These are phyloP conservation scores for Tolypocladium tundrense DNA, from an alignment of 2,329 filamentous ascomycete species.

Conservation along the genomic window DNA sequence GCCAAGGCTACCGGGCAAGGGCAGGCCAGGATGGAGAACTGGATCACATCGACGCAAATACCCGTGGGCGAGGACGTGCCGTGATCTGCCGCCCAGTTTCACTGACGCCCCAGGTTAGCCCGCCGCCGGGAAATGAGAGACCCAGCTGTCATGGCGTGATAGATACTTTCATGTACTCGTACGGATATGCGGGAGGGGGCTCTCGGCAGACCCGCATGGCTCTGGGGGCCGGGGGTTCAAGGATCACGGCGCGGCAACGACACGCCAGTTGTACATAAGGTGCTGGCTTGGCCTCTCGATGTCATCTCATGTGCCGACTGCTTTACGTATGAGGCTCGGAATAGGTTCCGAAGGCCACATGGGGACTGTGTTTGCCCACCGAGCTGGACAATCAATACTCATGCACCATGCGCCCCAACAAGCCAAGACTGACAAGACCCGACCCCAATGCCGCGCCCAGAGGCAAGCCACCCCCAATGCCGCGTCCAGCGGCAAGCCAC, in stretches of 20 bases:
- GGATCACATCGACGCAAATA: slow-evolving; percentile 71
- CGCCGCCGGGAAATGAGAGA: not conserved
- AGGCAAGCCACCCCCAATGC: not conserved
- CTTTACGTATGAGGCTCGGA: not conserved
- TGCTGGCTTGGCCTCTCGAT: not conserved
- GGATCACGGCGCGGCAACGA: not conserved
- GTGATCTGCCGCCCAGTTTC: slow-evolving; percentile 8
- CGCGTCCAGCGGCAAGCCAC: not conserved
- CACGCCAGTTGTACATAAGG: not conserved
- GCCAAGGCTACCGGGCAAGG: slow-evolving; percentile 40
- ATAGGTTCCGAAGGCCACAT: not conserved
- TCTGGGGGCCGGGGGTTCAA: not conserved
- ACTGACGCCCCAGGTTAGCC: not conserved
- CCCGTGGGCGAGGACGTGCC: slow-evolving; percentile 28
- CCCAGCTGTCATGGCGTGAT: not conserved
- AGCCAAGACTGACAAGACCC: not conserved
- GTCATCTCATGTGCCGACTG: not conserved
- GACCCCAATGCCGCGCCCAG: not conserved
- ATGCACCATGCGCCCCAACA: not conserved
- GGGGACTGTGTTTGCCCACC: not conserved
- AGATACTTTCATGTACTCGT: not conserved
- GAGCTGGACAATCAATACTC: not conserved
- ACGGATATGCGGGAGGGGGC: not conserved
- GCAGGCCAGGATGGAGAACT: slow-evolving; percentile 72
- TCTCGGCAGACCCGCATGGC: not conserved